These are phyloP conservation scores for Adansonia rubrostipa DNA, from an alignment of 441 rosid species.

Conservation along the genomic window DNA sequence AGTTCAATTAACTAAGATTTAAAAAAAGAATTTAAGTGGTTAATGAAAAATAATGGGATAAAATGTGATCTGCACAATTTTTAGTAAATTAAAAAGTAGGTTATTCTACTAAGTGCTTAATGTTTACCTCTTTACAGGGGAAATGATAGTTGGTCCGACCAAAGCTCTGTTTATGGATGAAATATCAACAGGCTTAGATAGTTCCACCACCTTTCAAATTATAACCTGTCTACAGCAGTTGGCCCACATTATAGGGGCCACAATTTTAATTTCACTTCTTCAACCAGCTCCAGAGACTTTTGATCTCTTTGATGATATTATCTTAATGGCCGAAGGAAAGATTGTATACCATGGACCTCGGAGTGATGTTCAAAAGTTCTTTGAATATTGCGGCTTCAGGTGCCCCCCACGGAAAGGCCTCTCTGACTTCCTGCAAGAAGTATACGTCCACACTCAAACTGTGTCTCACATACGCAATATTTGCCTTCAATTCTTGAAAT, in stretches of 20 bases:
- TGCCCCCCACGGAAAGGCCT: conserved; percentile 65
- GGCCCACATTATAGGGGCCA: conserved; percentile 41
- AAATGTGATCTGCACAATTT: too few species aligned
- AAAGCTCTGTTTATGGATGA: conserved; percentile 55
- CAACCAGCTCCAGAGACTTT: conserved; percentile 57
- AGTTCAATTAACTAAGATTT: background rate
- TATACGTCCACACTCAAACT: conserved; percentile 12
- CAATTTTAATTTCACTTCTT: conserved; percentile 48
- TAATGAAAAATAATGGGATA: too few species aligned
- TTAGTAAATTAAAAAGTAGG: too few species aligned
- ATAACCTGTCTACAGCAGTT: conserved; percentile 43
- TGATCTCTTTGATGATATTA: conserved; percentile 52
- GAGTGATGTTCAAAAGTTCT: conserved; percentile 36
- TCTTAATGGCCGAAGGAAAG: conserved; percentile 54
- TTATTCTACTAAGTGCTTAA: background rate
- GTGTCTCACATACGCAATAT: background rate
- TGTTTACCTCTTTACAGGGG: conserved; percentile 31
- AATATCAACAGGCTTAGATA: conserved; percentile 53
- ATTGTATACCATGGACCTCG: conserved; percentile 45
- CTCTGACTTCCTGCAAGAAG: conserved; percentile 77
- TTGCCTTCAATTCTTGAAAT: background rate
- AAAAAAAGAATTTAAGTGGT: background rate
- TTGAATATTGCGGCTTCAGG: conserved; percentile 51
- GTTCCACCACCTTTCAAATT: conserved; percentile 53
- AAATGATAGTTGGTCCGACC: conserved; percentile 47